These are phyloP conservation scores for Emergomyces orientalis DNA, from an alignment of 2,329 filamentous ascomycete species.

Conservation along the genomic window DNA sequence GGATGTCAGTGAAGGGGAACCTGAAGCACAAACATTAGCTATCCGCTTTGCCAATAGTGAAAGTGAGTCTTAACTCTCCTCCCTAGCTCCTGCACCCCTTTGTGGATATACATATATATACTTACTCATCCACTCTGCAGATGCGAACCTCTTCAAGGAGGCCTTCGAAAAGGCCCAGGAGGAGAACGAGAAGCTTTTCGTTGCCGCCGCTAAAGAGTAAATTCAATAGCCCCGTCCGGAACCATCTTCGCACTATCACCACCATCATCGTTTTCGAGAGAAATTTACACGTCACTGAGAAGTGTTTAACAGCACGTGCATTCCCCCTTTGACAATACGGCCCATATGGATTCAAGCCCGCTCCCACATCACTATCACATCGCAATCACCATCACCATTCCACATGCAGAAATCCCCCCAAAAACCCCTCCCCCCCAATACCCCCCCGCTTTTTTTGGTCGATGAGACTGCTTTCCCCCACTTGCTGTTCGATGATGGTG, in stretches of 20 bases:
- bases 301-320: background rate
- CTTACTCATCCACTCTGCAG: slow-evolving; percentile 37
- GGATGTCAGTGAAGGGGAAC: slow-evolving; percentile 95
- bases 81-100: background rate
- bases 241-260: background rate
- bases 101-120: background rate
- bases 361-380: background rate
- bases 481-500: background rate
- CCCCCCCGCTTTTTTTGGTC: background rate
- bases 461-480: background rate
- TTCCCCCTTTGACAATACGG: background rate
- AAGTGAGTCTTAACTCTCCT: slow-evolving; percentile 53
- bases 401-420: background rate
- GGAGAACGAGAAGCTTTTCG: slow-evolving; percentile 85
- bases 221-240: background rate
- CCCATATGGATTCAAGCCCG: background rate
- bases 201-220: slow-evolving; percentile 27
- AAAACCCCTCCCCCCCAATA: background rate
- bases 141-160: slow-evolving; percentile 96
- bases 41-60: slow-evolving; percentile 97
- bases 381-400: background rate
- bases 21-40: slow-evolving; percentile 88
- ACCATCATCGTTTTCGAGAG: background rate
- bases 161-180: slow-evolving; percentile 93
- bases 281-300: background rate